phyloP scores from a whole-genome alignment of 495 filamentous ascomycete genomes.

The Neurospora sp. region DNA sequence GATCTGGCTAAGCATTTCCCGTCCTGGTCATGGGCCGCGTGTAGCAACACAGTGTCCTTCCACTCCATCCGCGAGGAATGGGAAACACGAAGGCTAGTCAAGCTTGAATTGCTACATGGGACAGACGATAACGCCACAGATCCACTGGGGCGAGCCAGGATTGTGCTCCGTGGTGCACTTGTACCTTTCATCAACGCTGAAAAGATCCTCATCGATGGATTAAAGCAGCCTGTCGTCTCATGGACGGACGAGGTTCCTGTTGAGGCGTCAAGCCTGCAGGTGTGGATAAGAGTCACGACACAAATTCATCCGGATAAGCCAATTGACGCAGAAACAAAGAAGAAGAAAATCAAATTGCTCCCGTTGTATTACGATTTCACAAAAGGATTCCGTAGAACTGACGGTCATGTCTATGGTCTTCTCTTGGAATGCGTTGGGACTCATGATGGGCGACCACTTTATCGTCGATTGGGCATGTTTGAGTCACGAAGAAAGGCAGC shows the following conservation, averaged over 20 bases:
- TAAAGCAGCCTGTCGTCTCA: background rate
- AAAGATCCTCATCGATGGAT: background rate
- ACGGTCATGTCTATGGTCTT: background rate
- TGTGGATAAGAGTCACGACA: background rate
- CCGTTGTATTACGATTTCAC: background rate
- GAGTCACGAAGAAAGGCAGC: background rate
- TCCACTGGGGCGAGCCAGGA: background rate
- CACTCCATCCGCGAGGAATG: background rate
- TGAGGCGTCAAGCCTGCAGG: background rate
- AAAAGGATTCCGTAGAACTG: too few species aligned
- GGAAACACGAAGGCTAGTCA: background rate
- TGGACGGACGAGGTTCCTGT: background rate
- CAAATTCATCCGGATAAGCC: background rate
- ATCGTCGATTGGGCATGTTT: background rate
- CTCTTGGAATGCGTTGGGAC: background rate
- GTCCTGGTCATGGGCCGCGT: background rate
- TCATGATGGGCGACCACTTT: background rate
- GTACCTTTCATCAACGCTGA: background rate
- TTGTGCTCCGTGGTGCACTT: background rate
- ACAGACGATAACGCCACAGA: background rate
- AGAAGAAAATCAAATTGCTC: background rate
- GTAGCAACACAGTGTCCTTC: background rate
- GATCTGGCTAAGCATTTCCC: background rate
- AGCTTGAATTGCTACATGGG: background rate
- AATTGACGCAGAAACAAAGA: background rate